Percentiles rank a stretch among this genome's conserved stretches.
These are phyloP conservation scores for Monascus ruber DNA, from an alignment of 2,329 filamentous ascomycete species.

Conservation along the genomic window DNA sequence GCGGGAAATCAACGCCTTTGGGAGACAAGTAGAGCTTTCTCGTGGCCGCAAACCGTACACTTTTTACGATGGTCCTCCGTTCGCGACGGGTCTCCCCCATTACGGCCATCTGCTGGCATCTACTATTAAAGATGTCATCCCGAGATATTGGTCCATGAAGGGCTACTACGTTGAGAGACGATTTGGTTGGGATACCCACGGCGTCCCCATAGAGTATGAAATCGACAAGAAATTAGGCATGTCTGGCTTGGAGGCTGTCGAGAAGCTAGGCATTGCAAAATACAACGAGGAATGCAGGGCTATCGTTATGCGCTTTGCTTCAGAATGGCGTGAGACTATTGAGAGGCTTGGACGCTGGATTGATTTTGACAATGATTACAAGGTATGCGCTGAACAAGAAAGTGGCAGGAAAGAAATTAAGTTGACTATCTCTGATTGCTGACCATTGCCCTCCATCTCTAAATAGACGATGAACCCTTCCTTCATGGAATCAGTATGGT, in stretches of 20 bases:
- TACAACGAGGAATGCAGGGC: slow-evolving; percentile 88
- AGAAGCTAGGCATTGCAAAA: slow-evolving; percentile 71
- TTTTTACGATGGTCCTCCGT: slow-evolving; percentile 84
- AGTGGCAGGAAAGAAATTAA: background rate
- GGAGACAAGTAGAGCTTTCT: slow-evolving; percentile 76
- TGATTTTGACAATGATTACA: slow-evolving; percentile 96
- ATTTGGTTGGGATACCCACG: slow-evolving; percentile 94
- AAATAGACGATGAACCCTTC: slow-evolving; percentile 75
- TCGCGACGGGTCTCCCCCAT: slow-evolving; percentile 60
- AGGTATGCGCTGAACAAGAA: slow-evolving; percentile 41
- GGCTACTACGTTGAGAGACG: slow-evolving; percentile 83
- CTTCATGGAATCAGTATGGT: slow-evolving; percentile 96
- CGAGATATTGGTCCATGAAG: slow-evolving; percentile 95
- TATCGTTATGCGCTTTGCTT: slow-evolving; percentile 84
- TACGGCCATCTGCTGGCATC: slow-evolving; percentile 74
- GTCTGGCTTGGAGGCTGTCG: slow-evolving; percentile 74
- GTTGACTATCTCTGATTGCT: background rate
- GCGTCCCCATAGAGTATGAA: slow-evolving; percentile 89
- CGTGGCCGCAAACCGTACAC: slow-evolving; percentile 74
- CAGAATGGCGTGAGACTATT: slow-evolving; percentile 79
- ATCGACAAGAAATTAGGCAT: slow-evolving; percentile 94
- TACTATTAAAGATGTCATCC: slow-evolving; percentile 95
- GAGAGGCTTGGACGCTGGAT: slow-evolving; percentile 90
- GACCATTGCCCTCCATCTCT: background rate
- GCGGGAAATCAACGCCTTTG: slow-evolving; percentile 87